Conservation (phyloP, 441 rosid genomes). For the Arabidopsis hybrid region DNA sequence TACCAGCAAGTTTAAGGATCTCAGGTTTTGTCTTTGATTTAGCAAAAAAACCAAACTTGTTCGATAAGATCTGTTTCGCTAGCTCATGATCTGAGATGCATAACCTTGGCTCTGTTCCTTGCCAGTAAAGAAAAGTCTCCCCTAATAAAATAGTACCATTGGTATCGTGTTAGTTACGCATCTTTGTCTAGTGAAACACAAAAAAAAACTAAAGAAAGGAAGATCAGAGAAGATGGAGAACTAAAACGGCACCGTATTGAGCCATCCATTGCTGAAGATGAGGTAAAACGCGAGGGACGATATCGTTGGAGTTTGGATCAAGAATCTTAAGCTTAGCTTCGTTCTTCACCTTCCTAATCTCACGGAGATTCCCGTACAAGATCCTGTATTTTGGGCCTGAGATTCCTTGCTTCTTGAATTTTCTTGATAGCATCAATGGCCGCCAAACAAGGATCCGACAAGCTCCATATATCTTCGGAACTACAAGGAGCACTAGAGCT, state of each 20-base stretch:
- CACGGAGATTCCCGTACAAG: constrained; percentile 29
- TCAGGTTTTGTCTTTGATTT: constrained; percentile 41
- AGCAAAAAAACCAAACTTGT: constrained; percentile 47
- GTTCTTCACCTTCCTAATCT: constrained; percentile 30
- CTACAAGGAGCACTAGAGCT: constrained; percentile 19
- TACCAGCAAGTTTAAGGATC: constrained; percentile 39
- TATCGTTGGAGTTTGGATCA: constrained; percentile 22
- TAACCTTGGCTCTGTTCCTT: constrained; percentile 49
- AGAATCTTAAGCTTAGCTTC: constrained; percentile 25
- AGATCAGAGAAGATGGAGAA: not conserved
- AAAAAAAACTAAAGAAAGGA: not conserved
- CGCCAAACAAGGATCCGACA: constrained; percentile 32
- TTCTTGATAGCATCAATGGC: constrained; percentile 31
- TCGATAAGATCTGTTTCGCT: constrained; percentile 50
- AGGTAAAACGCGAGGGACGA: constrained; percentile 29
- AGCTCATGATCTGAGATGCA: constrained; percentile 50
- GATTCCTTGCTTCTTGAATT: constrained; percentile 42
- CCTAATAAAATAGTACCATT: constrained; percentile 39
- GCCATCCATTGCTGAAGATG: constrained; percentile 32
- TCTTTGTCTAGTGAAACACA: constrained; percentile 1
- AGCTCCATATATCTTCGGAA: constrained; percentile 31
- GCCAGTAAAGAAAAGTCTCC: constrained; percentile 55
- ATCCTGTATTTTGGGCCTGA: constrained; percentile 34
- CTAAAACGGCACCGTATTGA: constrained; percentile 27
- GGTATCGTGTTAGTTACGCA: constrained; percentile 6